Base-by-base conservation (phyloP, 2,329 filamentous ascomycete genomes). In the Alternaria ventricosa region DNA sequence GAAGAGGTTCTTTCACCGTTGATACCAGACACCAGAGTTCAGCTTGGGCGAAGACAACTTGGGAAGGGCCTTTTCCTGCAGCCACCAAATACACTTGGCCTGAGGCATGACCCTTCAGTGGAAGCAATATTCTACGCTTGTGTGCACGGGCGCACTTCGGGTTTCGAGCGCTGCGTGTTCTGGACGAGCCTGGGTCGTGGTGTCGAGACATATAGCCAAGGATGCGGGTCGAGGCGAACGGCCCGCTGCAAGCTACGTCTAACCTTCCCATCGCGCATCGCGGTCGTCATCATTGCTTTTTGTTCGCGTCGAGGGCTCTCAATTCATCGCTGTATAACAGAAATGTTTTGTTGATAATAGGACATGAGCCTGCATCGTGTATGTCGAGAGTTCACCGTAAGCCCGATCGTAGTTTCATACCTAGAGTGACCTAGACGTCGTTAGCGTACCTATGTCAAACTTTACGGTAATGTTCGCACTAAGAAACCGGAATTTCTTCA, bases 211-310 rank as follows among this genome's bases (percentile, higher is more conserved):
- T 36, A 53, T 53, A 41, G 49, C 49, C 49, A 53, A 53, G 49
- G 30, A 53, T 53, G 49, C 49, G 49, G 49, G 30, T 53, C 49
- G 49, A 53, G 49, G 49, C 49, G 49, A 53, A 53, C 49, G 49
- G 49, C 28, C 49, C 49, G 49, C 30, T 36, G 49, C 30, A 51
- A 33, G 49, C 49, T 47, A 51, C 49, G 20, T 51, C 7, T 33
- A 7, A 33, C 18, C 3, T 15, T 11, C 18, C 28, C 49, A 33
- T 51, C 49, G 49, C 49, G 49, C 28, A 41, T 41, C 36, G 36
- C 28, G 28, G 49, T 15, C 28, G 28, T 51, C 49, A 51, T 36
- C 11, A 8, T 51, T 51, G 49, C 49, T 51, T 51, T 51, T 51
- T 51, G 49, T 51, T n/a, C 18, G 18, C 2, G 13, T n/a, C 5